Evolutionary conservation across 352 stramenopile species (phyloP).

Genomic region (Globisporangium echinulatum): DNA sequence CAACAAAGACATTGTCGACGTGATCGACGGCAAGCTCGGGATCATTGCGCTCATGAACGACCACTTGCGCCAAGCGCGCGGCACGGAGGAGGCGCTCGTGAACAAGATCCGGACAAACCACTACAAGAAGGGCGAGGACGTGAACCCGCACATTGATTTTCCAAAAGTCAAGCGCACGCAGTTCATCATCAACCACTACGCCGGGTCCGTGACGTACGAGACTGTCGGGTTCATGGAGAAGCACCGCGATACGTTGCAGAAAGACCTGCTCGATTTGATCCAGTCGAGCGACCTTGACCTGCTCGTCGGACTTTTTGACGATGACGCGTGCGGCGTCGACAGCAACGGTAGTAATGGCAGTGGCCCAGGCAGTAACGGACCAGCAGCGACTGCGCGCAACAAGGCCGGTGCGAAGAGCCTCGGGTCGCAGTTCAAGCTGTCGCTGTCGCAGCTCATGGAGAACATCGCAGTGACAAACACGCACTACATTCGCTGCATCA

Average conservation of each 20-base stretch:
- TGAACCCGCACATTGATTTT: conserved; percentile 80
- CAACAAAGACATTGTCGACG: conserved; percentile 96
- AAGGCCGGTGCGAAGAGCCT: conserved; percentile 73
- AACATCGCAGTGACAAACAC: conserved; percentile 82
- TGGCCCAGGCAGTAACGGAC: too few species aligned
- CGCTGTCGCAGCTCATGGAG: conserved; percentile 77
- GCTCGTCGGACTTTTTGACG: conserved; percentile 70
- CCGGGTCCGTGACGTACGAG: conserved; percentile 92
- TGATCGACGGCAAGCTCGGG: conserved; percentile 91
- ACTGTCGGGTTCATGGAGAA: conserved; percentile 95
- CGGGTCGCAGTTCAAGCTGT: conserved; percentile 82
- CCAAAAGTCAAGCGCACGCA: conserved; percentile 86
- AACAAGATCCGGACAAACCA: conserved; percentile 86
- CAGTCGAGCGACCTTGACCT: conserved; percentile 62
- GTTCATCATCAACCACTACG: conserved; percentile 96
- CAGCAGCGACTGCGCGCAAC: conserved; percentile 16
- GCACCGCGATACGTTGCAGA: conserved; percentile 93
- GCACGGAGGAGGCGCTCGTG: conserved; percentile 82
- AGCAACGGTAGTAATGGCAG: conserved; percentile 18
- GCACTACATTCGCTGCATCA: conserved; percentile 88
- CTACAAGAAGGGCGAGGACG: conserved; percentile 56
- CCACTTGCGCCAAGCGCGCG: conserved; percentile 76
- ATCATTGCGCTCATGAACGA: conserved; percentile 89
- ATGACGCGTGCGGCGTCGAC: conserved; percentile 23
- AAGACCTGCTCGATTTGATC: conserved; percentile 90